These are phyloP conservation scores for Fusarium humuli DNA, from an alignment of 2,329 filamentous ascomycete genomes.

Conservation along the genomic window DNA sequence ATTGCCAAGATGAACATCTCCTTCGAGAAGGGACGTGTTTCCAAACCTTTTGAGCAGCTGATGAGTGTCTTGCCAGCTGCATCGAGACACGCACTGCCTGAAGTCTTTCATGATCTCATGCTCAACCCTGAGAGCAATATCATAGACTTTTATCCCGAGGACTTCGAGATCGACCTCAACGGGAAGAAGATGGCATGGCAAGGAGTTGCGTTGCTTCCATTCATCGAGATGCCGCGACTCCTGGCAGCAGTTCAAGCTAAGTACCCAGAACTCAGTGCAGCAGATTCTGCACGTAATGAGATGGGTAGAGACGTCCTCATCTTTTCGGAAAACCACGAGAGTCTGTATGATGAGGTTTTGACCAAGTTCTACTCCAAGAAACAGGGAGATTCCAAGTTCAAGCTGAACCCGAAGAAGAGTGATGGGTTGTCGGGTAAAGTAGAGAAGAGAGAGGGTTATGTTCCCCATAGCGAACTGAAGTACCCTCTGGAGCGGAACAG, in stretches of 20 bases:
- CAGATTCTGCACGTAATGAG: slow-evolving; percentile 82
- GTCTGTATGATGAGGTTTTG: slow-evolving; percentile 85
- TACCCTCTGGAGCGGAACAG: slow-evolving; percentile 79
- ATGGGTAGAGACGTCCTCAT: slow-evolving; percentile 85
- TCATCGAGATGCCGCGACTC: slow-evolving; percentile 92
- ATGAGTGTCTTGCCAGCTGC: slow-evolving; percentile 98
- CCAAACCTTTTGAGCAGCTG: slow-evolving; percentile 93
- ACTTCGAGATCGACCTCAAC: slow-evolving; percentile 93
- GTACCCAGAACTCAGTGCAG: slow-evolving; percentile 81
- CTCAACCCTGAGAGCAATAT: slow-evolving; percentile 88
- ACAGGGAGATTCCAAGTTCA: slow-evolving; percentile 73
- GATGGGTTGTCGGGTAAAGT: slow-evolving; percentile 84
- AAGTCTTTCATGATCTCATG: slow-evolving; percentile 92
- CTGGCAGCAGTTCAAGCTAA: slow-evolving; percentile 84
- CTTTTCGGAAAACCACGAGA: slow-evolving; percentile 82
- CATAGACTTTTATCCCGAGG: slow-evolving; percentile 96
- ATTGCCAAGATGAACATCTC: slow-evolving; percentile 81
- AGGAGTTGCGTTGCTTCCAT: slow-evolving; percentile 90
- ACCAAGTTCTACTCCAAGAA: slow-evolving; percentile 93
- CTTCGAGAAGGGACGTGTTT: slow-evolving; percentile 87
- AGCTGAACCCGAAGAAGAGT: slow-evolving; percentile 79
- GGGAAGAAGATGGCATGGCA: slow-evolving; percentile 99
- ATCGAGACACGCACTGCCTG: slow-evolving; percentile 90
- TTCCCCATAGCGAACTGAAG: slow-evolving; percentile 83
- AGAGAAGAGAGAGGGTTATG: slow-evolving; percentile 83